Evolutionary conservation across 495 filamentous ascomycete genomes (phyloP).

Genomic region (Poronia punctata): DNA sequence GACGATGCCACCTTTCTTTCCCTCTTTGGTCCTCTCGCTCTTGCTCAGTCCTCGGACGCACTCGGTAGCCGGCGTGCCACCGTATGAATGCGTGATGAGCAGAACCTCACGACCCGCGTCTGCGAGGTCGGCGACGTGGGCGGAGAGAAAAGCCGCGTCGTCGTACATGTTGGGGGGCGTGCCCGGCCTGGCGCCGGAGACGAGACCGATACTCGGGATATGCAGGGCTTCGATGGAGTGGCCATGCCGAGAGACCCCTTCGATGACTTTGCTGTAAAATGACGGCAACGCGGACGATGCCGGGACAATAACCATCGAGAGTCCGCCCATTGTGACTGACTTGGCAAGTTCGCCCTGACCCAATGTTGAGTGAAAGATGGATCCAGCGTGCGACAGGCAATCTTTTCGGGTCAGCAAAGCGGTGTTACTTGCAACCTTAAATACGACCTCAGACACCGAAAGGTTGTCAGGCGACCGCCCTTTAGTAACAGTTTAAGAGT

Average conservation of each 20-base stretch:
- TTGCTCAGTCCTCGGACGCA: slow-evolving; percentile 29
- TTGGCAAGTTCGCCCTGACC: slow-evolving; percentile 1
- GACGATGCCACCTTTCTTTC: slow-evolving; percentile 28
- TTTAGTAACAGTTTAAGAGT: too few relatives aligned
- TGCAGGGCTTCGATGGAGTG: slow-evolving; percentile 11
- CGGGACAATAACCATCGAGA: slow-evolving; percentile 25
- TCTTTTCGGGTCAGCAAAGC: too few relatives aligned
- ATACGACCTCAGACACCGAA: too few relatives aligned
- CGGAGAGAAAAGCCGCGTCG: slow-evolving; percentile 15
- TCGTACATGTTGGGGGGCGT: slow-evolving; percentile 13
- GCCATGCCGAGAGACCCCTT: slow-evolving; percentile 15
- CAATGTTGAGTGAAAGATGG: too few relatives aligned
- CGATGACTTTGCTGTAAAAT: slow-evolving; percentile 19
- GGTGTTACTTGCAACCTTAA: too few relatives aligned
- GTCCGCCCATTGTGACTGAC: slow-evolving; percentile 5
- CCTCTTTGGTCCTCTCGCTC: slow-evolving; percentile 26
- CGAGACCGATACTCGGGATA: slow-evolving; percentile 11
- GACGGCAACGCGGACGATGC: slow-evolving; percentile 24
- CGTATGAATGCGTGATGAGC: slow-evolving; percentile 25
- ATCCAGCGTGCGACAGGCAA: too few relatives aligned
- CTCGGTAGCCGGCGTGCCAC: slow-evolving; percentile 24
- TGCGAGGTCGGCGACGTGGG: slow-evolving; percentile 13
- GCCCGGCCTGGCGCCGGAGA: slow-evolving; percentile 8
- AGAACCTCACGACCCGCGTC: slow-evolving; percentile 25
- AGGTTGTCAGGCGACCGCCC: too few relatives aligned